Base-by-base conservation (phyloP, 2,329 filamentous ascomycete species). In the Penicillium concentricum region DNA sequence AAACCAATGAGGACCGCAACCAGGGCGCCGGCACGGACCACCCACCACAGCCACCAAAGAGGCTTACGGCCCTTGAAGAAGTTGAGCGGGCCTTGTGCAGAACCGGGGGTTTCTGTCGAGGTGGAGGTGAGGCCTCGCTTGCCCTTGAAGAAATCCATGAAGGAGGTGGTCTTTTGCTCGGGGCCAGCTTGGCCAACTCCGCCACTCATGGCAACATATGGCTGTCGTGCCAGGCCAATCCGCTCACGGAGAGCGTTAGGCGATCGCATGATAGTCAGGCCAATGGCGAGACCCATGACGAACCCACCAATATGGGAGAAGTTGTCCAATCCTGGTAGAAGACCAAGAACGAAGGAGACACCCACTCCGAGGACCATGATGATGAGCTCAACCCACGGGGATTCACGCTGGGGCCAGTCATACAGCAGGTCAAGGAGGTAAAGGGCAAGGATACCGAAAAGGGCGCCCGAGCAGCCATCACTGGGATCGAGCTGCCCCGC, bases 31-130 rank as follows among this genome's bases (percentile, higher is more conserved):
- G 84, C 90, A 18, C 94, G 85, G 28, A 97, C 82, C 22, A 96
- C 75, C 93, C 93, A 97, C 94, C 94, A 99, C 6, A 80, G 89
- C 94, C 94, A 99, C 94, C 94, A 99, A 8, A 96, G 81, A 22
- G 90, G 89, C 73, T 96, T 96, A 18, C 94, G 84, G 20, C 91
- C 91, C 72, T 92, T 93, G 79, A 97, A 97, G 76, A 97, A 97
- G 6, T 85, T 87, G 0, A 84, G 62, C 0, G 67, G 69, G 32
- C 61, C 61, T 7, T 52, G 58, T 10, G 44, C n/a, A n/a, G 50
- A 12, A n/a, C 45, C 45, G 22, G n/a, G 55, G 32, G 4, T 46
- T 51, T 49, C 50, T 20, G 52, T 46, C 3, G 60, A 52, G 10
- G 52, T 55, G 8, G 60, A 58, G 9, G 61, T 50, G 44, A 62